These are phyloP conservation scores for Cenococcum geophilum DNA, from an alignment of 495 filamentous ascomycete genomes.

Conservation along the genomic window DNA sequence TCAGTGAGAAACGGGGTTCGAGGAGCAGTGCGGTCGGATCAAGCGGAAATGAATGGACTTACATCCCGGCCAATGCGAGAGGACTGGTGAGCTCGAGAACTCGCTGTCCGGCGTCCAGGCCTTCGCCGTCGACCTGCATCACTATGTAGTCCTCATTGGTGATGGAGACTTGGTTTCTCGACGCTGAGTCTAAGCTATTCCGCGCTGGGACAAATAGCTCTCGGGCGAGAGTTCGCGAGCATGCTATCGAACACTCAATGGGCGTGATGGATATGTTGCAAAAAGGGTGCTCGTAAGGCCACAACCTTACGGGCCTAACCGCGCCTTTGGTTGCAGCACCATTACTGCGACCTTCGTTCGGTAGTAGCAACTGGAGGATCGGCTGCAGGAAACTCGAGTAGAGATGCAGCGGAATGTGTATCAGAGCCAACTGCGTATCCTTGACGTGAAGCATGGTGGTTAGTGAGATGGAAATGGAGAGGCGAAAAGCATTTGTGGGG, in stretches of 20 bases:
- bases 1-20: neutral
- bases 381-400: slow-evolving; percentile 78
- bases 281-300: slow-evolving; percentile 62
- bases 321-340: slow-evolving; percentile 36
- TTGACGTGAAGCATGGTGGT: slow-evolving; percentile 43
- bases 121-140: slow-evolving; percentile 80
- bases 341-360: slow-evolving; percentile 43
- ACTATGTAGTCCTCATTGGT: slow-evolving; percentile 80
- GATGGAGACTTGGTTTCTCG: slow-evolving; percentile 56
- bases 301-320: slow-evolving; percentile 23
- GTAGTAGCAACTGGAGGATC: slow-evolving; percentile 77
- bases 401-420: slow-evolving; percentile 81
- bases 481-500: slow-evolving; percentile 25
- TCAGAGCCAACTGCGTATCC: slow-evolving; percentile 81
- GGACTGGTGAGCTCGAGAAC: slow-evolving; percentile 90
- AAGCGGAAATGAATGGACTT: slow-evolving; percentile 32
- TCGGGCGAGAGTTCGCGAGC: slow-evolving; percentile 63
- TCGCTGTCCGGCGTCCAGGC: slow-evolving; percentile 86
- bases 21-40: neutral
- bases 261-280: slow-evolving; percentile 90
- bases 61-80: slow-evolving; percentile 86
- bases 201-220: slow-evolving; percentile 65
- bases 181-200: slow-evolving; percentile 42
- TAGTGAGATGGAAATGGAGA: slow-evolving; percentile 26
- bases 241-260: slow-evolving; percentile 88